Evolutionary conservation across 805 yeast genomes (phyloP), one percentile per base, ranked within the genome.

Genomic region (Scheffersomyces spartinae): DNA sequence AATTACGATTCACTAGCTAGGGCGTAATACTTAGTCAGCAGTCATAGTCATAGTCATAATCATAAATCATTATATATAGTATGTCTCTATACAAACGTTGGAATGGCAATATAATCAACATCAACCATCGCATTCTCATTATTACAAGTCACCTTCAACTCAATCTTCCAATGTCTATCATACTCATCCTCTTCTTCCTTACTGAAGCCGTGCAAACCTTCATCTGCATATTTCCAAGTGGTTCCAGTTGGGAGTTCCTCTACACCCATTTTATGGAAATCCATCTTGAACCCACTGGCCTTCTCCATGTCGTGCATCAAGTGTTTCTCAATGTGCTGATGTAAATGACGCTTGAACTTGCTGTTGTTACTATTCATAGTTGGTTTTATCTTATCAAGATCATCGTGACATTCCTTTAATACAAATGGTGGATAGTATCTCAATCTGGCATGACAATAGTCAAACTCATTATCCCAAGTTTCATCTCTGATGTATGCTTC

Each of bases 341-440:
- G 77, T 47, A 79, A 61, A 48, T 77, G 77, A 46, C 88, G 64
- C 32, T 71, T 71, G 45, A 76, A 79, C 50, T 77, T 77, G 40
- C 71, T 68, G 30, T 76, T 73, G 45, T 78, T 71, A 33, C 77
- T 72, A 51, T 77, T 78, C 61, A 70, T 73, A 21, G 79, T 71
- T 16, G 78, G 76, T 47, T 77, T 75, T 34, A 78, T 68, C 44
- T 74, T 76, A 27, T 78, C 85, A 31, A 74, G 71, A 42, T 77
- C 73, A 30, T 74, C 70, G 36, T 74, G 81, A 33, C 74, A 67
- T 30, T 72, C 78, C 35, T 68, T 66, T 47, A 76, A 36, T 24
- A 79, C 68, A 45, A 79, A 79, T 26, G 88, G 88, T 12, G 91
- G 91, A 42, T 71, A 62, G 50, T 79, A 79, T 26, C 59, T 61